A percentile compares a stretch with the other conserved stretches of the same genome.
These are phyloP conservation scores for Leishmania aethiopica DNA, from an alignment of 208 protist genomes.

Conservation along the genomic window DNA sequence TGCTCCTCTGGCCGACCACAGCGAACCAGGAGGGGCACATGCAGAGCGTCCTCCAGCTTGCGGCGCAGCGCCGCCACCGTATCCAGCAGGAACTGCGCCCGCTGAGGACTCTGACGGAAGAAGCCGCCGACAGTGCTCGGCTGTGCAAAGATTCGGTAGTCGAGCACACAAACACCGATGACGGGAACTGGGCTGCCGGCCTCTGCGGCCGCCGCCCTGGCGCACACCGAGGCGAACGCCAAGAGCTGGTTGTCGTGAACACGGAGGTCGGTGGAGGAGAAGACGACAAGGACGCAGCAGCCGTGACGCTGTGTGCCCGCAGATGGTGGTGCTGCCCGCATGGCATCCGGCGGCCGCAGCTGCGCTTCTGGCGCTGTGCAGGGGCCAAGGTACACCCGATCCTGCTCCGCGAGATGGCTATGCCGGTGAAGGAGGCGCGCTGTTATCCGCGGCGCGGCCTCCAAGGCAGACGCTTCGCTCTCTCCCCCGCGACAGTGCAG, in stretches of 20 bases:
- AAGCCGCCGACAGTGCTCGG: slow-evolving; percentile 81
- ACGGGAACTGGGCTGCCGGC: slow-evolving; percentile 42
- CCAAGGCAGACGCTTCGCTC: background rate
- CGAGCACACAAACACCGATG: slow-evolving; percentile 75
- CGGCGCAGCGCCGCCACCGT: slow-evolving; percentile 67
- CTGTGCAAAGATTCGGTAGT: slow-evolving; percentile 88
- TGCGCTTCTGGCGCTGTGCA: slow-evolving; percentile 48
- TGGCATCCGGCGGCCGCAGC: slow-evolving; percentile 12
- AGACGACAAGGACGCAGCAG: slow-evolving; percentile 76
- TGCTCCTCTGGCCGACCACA: slow-evolving; percentile 84
- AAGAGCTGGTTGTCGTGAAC: slow-evolving; percentile 89
- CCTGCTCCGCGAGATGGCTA: slow-evolving; percentile 55
- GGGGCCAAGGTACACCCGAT: slow-evolving; percentile 59
- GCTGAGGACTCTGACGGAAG: slow-evolving; percentile 81
- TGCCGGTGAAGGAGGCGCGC: slow-evolving; percentile 12
- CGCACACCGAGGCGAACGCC: slow-evolving; percentile 65
- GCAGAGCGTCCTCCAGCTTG: slow-evolving; percentile 51
- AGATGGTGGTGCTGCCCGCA: background rate
- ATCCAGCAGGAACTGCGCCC: slow-evolving; percentile 78
- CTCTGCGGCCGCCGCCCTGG: slow-evolving; percentile 33
- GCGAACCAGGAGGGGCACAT: slow-evolving; percentile 80
- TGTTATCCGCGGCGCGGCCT: background rate
- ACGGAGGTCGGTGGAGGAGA: slow-evolving; percentile 82
- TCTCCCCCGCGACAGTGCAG: background rate
- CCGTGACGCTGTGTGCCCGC: background rate